These are phyloP conservation scores for Puya raimondii DNA, from an alignment of 176 grass and related monocot species.

Conservation along the genomic window DNA sequence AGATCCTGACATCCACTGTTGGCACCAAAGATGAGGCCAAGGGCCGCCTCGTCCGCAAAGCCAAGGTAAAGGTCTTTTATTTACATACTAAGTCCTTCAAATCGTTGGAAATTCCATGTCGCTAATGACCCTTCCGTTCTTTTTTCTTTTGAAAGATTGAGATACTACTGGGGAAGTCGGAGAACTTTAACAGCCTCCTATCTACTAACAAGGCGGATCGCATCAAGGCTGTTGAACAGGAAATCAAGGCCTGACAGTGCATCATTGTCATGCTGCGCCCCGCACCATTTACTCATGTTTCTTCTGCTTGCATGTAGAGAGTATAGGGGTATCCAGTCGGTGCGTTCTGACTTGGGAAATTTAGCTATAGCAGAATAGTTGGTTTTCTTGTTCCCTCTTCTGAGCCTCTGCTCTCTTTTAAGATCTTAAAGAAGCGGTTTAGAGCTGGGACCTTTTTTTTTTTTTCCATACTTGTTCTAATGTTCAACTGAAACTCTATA, in stretches of 20 bases:
- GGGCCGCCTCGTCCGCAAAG: slow-evolving; percentile 78
- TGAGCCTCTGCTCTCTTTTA: no score
- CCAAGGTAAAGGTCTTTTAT: slow-evolving; percentile 38
- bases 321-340: background rate
- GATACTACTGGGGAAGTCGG: slow-evolving; percentile 68
- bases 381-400: background rate
- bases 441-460: no score
- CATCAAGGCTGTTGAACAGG: slow-evolving; percentile 32
- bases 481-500: no score
- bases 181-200: slow-evolving; percentile 53
- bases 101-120: background rate
- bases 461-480: no score
- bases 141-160: slow-evolving; percentile 54
- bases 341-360: background rate
- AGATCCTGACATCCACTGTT: slow-evolving; percentile 81
- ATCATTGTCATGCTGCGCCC: no score
- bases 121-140: background rate
- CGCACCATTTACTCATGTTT: no score
- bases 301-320: background rate
- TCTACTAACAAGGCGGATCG: slow-evolving; percentile 41
- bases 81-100: background rate
- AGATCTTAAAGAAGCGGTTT: no score
- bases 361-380: background rate
- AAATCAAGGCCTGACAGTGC: slow-evolving; percentile 32
- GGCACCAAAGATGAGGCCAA: slow-evolving; percentile 74